Base-by-base conservation (phyloP, 345 rosid genomes). In the Syzygium oleosum region DNA sequence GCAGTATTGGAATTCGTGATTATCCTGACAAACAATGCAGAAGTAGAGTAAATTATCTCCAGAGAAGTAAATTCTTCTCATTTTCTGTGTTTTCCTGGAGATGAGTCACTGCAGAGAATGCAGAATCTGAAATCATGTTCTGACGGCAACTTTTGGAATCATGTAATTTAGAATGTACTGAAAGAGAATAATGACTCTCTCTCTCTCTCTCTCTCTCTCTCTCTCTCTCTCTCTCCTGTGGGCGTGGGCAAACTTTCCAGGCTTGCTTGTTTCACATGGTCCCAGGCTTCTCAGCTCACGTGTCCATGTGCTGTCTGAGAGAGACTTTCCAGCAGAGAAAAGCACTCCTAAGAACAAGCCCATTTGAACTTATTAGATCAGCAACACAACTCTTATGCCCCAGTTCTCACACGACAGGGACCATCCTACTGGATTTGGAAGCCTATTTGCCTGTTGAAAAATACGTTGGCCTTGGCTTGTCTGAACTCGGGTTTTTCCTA, bases 251-350 rank as follows among this genome's bases (percentile, higher is more conserved):
- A 31, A 21, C 80, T 73, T 73, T 73, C 46, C 80, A 73, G 80
- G 80, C 80, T 38, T 53, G 86, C 54, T 55, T 29, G 80, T 85
- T 63, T 83, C 86, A 80, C 84, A 61, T 88, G 90, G 87, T 29
- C 85, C 88, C 86, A 34, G 52, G 79, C 52, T 55, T 27, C 85
- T 84, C 38, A 61, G 65, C 52, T 86, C 90, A 83, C 86, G 49
- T 83, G 88, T 84, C 23, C 86, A 83, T 83, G 90, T 86, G 90
- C 88, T 86, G 88, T 80, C 90, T 51, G 88, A 88, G 59, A 78
- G 89, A 88, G 85, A 88, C 89, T 84, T 84, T 65, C 84, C 84
- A 85, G 58, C 53, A 21, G 59, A 43, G 84, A 43, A 53, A 34
- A 52, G 46, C 61, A 52, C 86, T 84, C 86, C 15, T 21, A 16